Base-by-base conservation (phyloP, 805 yeast species). In the Yarrowia deformans region DNA sequence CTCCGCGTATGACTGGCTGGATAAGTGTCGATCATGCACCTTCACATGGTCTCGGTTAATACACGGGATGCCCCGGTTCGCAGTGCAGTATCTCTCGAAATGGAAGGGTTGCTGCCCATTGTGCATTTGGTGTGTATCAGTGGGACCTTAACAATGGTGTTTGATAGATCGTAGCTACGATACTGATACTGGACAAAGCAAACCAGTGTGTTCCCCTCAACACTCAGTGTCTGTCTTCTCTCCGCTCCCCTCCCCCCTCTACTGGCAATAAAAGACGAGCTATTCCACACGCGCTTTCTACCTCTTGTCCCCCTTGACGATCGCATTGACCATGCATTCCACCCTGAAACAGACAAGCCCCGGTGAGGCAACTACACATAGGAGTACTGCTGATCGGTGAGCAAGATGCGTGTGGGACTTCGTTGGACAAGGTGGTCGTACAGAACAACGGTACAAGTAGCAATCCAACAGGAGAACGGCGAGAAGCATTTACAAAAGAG, bases 341-440 rank as follows among this genome's bases (percentile, higher is more conserved):
- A 56, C 63, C 63, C 37, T 56, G 63, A 56, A 56, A 56, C 63
- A 42, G 63, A 56, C 63, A 56, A 56, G 63, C 63, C 63, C 60
- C 37, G 37, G 35, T 40, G 23, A 32, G 63, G 48, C 63, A 39
- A 54, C 35, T 14, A 18, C 16, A 48, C 46, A 55, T 55, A 39
- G 48, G 63, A 42, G 63, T 56, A 39, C 63, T 56, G 19, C 48
- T 29, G 8, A 40, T 23, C 46, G 63, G 63, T 7, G 48, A 42
- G 63, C 63, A 40, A 42, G 63, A 56, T 40, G 63, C 60, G 39
- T 8, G 52, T 48, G 35, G n/a, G 29, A 23, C 29, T 12, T 9
- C 9, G 16, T 48, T 18, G 18, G 6, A 29, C 35, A 46, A 46
- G 29, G 35, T 34, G 19, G 18, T n/a, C 3, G 14, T 8, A 45